Evolutionary conservation across 2,329 filamentous ascomycete genomes (phyloP).

Genomic region (Colletotrichum noveboracense): DNA sequence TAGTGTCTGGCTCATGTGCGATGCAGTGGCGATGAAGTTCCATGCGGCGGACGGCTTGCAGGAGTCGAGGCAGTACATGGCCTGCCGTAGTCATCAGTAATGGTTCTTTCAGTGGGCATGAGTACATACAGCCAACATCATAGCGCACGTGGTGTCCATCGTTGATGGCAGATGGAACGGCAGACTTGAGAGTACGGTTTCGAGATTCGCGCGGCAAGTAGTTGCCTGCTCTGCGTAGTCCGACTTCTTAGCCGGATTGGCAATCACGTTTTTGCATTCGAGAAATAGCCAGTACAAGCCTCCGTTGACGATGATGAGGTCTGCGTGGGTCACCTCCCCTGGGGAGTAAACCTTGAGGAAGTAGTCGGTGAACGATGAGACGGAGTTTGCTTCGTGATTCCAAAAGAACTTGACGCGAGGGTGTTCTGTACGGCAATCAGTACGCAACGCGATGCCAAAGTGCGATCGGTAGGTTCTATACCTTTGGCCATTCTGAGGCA

Average conservation of each 20-base stretch:
- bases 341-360: conserved; percentile 27
- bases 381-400: not conserved
- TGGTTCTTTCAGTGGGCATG: rapidly evolving
- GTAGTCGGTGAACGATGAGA: conserved; percentile 22
- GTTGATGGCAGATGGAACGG: conserved; percentile 24
- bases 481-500: conserved; percentile 19
- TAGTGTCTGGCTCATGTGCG: conserved; percentile 23
- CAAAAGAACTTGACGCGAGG: not conserved
- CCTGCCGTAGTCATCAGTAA: not conserved
- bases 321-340: conserved; percentile 17
- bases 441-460: no score
- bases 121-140: conserved; percentile 24
- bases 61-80: conserved; percentile 24
- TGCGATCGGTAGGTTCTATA: not conserved
- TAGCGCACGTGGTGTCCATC: conserved; percentile 20
- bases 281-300: conserved; percentile 27
- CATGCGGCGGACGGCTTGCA: conserved; percentile 26
- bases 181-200: conserved; percentile 25
- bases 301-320: conserved; percentile 25
- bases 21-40: conserved; percentile 25
- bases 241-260: not conserved
- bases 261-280: conserved; percentile 20
- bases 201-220: conserved; percentile 24
- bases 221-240: conserved; percentile 21
- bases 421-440: not conserved